phyloP scores from a whole-genome alignment of 306 rosid species.

The Geum urbanum region DNA sequence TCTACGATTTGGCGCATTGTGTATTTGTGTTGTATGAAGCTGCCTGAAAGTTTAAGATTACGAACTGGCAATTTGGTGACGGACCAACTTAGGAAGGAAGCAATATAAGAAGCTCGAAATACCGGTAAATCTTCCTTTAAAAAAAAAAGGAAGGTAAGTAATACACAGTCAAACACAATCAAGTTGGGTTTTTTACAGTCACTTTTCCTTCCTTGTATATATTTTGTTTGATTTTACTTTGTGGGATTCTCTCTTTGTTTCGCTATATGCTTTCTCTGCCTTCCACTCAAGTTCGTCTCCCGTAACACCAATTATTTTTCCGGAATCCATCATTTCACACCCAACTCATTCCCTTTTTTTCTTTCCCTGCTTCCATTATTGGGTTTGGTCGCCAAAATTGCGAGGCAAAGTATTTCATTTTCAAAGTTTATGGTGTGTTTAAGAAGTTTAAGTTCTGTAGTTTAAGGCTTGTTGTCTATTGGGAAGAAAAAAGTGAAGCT shows the following conservation, averaged over 20 bases:
- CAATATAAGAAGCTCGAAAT: neutral
- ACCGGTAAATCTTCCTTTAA: conserved; percentile 25
- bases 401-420: neutral
- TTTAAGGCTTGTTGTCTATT: neutral
- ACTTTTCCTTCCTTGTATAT: neutral
- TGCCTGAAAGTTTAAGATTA: conserved; percentile 1
- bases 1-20: neutral
- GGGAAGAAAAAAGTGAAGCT: neutral
- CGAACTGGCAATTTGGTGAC: neutral
- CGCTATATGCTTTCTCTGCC: neutral
- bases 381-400: conserved; percentile 17
- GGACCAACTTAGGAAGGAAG: neutral
- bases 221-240: neutral
- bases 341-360: neutral
- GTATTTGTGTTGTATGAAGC: neutral
- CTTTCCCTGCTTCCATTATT: neutral
- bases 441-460: neutral
- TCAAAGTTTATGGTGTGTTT: neutral
- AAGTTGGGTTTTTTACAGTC: neutral
- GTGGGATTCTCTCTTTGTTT: conserved; percentile 11
- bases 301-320: conserved; percentile 11
- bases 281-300: conserved; percentile 23
- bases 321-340: conserved; percentile 1
- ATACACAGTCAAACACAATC: neutral
- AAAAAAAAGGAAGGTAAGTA: neutral